Base-by-base conservation (phyloP, 163 green algal species). In the Volvox carteri region DNA sequence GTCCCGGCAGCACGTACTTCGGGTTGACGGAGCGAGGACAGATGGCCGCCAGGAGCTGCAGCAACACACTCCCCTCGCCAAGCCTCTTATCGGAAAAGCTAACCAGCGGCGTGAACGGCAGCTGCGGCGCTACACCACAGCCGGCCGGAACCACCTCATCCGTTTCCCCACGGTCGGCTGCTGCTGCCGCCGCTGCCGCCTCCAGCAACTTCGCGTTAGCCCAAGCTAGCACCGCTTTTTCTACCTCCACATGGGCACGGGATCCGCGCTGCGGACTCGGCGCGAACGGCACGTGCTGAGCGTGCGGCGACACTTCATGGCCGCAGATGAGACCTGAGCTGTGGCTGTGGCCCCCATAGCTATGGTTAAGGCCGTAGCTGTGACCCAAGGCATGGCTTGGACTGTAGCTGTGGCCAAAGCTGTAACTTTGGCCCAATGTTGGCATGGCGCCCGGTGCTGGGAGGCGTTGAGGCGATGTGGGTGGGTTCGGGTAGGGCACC, bases 21-120 rank as follows among this genome's bases (percentile, higher is more conserved):
- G 68, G 58, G 68, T 92, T 70, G 18, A 95, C 91, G 9, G 93
- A 77, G 21, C 84, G 70, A 2, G 89, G 89, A 70, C 94, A 86
- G 3, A 95, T 88, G 35, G 93, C 92, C 6, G 77, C 77, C 78
- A 95, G 76, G 44, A 95, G 92, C 44, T 89, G 77, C 80, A 93
- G 87, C 68, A 93, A 54, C 35, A 91, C 39, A 50, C 62, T 85
- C 19, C 88, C 86, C 37, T 77, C 80, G 1, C 25, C 80, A 60
- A 94, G 73, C 37, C 77, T 58, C 9, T 86, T 76, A 73, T 94
- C 85, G 39, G 52, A 58, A 48, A 92, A 91, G 48, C 90, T 50
- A 9, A 46, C 48, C 35, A 87, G 18, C 30, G 67, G 65, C n/a
- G 58, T 28, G 33, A 52, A 87, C 0, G 70, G 70, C 5, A 37